These are phyloP conservation scores for Aspergillus tubingensis DNA, from an alignment of 2,329 filamentous ascomycete genomes.

Conservation along the genomic window DNA sequence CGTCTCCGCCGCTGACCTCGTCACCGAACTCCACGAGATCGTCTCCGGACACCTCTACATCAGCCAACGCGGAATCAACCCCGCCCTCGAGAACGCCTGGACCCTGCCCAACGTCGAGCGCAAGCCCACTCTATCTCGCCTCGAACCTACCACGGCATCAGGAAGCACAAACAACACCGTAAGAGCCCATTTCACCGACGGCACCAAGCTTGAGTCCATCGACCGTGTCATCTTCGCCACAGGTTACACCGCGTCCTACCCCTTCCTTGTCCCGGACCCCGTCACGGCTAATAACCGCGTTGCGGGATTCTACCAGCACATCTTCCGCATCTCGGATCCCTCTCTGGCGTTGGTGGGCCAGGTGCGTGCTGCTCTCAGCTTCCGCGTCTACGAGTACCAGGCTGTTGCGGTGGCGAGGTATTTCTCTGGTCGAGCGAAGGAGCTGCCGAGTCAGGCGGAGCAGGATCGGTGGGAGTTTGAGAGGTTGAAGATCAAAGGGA, in stretches of 20 bases:
- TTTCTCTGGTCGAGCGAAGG: constrained; percentile 24
- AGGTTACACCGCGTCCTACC: constrained; percentile 32
- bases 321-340: constrained; percentile 33
- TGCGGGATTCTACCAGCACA: constrained; percentile 33
- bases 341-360: constrained; percentile 33
- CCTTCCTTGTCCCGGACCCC: constrained; percentile 28
- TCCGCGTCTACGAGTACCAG: constrained; percentile 36
- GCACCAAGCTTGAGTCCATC: constrained; percentile 16
- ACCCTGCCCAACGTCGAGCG: constrained; percentile 26
- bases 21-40: constrained; percentile 27
- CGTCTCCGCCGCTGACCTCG: constrained; percentile 32
- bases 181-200: constrained; percentile 27
- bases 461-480: constrained; percentile 32
- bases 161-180: neutral
- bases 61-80: constrained; percentile 24
- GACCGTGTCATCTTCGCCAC: constrained; percentile 38
- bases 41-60: constrained; percentile 25
- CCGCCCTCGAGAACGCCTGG: constrained; percentile 23
- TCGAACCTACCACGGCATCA: neutral
- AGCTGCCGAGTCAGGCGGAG: constrained; percentile 23
- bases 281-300: constrained; percentile 28
- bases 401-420: constrained; percentile 33
- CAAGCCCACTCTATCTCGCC: constrained; percentile 21
- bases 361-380: constrained; percentile 30
- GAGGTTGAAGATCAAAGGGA: constrained; percentile 23